Percentiles rank a stretch among this genome's conserved stretches.
Conservation (phyloP, 2,329 filamentous ascomycete genomes). For the Cadophora gregata region DNA sequence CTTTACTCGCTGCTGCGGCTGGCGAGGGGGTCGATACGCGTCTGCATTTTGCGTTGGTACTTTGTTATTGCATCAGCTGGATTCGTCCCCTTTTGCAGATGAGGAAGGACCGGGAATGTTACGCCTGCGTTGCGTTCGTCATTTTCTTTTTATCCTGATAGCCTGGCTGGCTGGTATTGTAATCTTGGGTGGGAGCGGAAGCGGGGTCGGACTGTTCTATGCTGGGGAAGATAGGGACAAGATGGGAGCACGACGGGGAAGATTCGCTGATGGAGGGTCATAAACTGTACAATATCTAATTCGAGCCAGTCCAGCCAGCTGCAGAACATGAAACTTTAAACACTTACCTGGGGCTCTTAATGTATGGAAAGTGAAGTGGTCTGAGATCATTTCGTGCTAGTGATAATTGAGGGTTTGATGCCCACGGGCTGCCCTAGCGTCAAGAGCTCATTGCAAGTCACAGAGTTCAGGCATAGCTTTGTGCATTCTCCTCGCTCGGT, state of each 20-base stretch:
- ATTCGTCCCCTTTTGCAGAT: conserved; percentile 23
- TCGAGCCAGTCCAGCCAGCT: conserved; percentile 43
- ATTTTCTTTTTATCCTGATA: conserved; percentile 29
- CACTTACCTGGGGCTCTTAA: not conserved
- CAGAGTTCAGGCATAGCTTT: no score
- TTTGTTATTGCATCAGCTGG: conserved; percentile 25
- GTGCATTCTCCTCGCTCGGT: no score
- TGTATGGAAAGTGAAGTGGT: not conserved
- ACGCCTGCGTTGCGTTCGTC: conserved; percentile 20
- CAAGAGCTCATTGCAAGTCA: no score
- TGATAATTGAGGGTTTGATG: not conserved
- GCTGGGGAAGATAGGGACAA: conserved; percentile 36
- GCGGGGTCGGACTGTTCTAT: conserved; percentile 23
- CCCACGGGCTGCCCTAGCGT: no score
- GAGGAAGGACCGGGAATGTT: conserved; percentile 26
- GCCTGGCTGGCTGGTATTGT: conserved; percentile 43
- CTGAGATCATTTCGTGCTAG: not conserved
- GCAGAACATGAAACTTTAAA: conserved; percentile 35
- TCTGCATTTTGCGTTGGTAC: conserved; percentile 34
- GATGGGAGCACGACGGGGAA: conserved; percentile 27
- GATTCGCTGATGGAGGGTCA: conserved; percentile 21
- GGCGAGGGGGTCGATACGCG: conserved; percentile 25
- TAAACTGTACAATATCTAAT: conserved; percentile 44
- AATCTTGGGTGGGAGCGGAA: conserved; percentile 38
- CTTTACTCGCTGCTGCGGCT: conserved; percentile 8